Evolutionary conservation across 179 eudicot species (phyloP).

Genomic region (Kewa caespitosa): DNA sequence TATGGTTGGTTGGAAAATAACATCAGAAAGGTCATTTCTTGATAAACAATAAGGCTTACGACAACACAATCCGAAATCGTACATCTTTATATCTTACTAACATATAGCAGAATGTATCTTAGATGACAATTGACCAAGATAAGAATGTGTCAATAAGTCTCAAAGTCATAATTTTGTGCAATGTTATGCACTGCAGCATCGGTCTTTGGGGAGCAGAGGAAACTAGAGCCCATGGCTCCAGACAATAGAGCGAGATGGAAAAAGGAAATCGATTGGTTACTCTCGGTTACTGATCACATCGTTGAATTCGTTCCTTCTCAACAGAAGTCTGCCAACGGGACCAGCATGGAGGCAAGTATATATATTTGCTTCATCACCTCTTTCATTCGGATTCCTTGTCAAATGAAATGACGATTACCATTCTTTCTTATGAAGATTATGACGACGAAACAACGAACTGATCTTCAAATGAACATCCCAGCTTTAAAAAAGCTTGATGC

Average conservation of each 20-base stretch:
- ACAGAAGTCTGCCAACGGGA: conserved; percentile 61
- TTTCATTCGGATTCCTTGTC: neutral
- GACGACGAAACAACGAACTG: conserved; percentile 65
- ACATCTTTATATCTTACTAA: neutral
- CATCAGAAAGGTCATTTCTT: too few relatives aligned
- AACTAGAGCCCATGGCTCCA: conserved; percentile 70
- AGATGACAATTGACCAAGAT: neutral
- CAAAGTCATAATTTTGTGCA: neutral
- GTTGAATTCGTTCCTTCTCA: conserved; percentile 76
- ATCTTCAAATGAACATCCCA: conserved; percentile 72
- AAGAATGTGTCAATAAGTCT: neutral
- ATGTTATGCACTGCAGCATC: conserved; percentile 60
- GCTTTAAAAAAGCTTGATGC: conserved; percentile 65
- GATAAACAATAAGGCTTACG: too few relatives aligned
- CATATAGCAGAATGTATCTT: too few relatives aligned
- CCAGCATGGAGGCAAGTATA: conserved; percentile 59
- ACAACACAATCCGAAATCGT: too few relatives aligned
- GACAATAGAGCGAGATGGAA: conserved; percentile 70
- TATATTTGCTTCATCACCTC: neutral
- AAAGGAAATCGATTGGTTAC: conserved; percentile 68
- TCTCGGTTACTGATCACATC: conserved; percentile 74
- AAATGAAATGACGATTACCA: neutral
- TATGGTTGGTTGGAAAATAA: too few relatives aligned
- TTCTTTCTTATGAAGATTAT: conserved; percentile 41
- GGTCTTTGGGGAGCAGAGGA: conserved; percentile 70